Conservation (phyloP, 179 eudicot species). For the Beta macrorhiza region DNA sequence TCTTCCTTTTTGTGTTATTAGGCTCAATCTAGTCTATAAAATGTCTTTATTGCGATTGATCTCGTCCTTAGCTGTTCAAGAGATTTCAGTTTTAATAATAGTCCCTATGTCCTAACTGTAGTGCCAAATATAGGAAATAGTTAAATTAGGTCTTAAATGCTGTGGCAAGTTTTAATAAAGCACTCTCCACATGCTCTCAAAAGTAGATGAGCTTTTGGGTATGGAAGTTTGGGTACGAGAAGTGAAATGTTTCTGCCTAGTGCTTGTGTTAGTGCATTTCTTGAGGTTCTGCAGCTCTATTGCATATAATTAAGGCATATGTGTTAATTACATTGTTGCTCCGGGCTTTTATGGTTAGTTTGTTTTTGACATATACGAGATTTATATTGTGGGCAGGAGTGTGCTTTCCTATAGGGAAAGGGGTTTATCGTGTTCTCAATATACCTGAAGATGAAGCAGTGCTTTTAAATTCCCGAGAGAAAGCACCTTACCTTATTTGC, state of each 20-base stretch:
- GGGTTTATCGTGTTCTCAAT: slow-evolving; percentile 77
- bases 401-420: slow-evolving; percentile 93
- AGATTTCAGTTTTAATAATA: not conserved
- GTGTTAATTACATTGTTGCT: not conserved
- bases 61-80: not conserved
- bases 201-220: not conserved
- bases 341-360: not conserved
- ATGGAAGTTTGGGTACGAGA: not conserved
- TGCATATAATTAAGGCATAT: not conserved
- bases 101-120: not conserved
- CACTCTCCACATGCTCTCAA: not conserved
- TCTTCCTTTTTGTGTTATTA: not conserved
- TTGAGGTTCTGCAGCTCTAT: slow-evolving; percentile 4
- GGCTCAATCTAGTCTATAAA: not conserved
- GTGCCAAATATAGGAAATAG: not conserved
- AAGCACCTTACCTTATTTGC: slow-evolving; percentile 94
- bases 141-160: not conserved
- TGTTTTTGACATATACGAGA: slow-evolving; percentile 1
- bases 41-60: not conserved
- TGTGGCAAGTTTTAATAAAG: not conserved
- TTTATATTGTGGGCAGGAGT: slow-evolving; percentile 52
- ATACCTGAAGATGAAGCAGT: slow-evolving; percentile 98
- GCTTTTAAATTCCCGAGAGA: slow-evolving; percentile 91
- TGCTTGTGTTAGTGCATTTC: not conserved
- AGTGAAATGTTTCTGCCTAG: not conserved